A percentile compares a stretch with the other conserved stretches of the same genome.
Evolutionary conservation across 1,284 basidiomycete genomes (phyloP).

Genomic region (Peniophora sp.): DNA sequence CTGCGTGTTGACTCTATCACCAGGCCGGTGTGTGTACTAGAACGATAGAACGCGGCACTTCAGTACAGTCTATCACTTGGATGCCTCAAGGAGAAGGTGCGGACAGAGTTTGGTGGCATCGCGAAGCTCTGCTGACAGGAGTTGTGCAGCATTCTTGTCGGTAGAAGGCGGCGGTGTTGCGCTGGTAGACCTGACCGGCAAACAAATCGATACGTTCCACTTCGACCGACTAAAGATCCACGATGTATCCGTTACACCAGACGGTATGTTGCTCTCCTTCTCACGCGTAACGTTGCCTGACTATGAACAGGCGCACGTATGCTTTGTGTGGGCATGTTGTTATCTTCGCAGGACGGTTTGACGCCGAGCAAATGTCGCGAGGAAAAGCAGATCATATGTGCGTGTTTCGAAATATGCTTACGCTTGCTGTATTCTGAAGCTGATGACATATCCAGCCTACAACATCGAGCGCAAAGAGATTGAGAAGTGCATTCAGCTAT

Average conservation of each 20-base stretch:
- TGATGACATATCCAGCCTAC: conserved; percentile 40
- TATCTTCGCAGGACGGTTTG: conserved; percentile 52
- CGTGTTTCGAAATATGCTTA: conserved; percentile 13
- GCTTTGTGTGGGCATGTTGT: conserved; percentile 63
- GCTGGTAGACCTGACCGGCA: conserved; percentile 30
- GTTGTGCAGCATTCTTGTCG: conserved; percentile 41
- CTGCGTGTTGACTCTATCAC: background rate
- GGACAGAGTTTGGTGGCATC: background rate
- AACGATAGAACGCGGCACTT: conserved; percentile 56
- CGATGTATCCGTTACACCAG: conserved; percentile 67
- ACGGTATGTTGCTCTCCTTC: conserved; percentile 25
- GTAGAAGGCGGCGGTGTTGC: conserved; percentile 45
- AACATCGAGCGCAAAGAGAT: conserved; percentile 55
- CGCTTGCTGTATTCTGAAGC: background rate
- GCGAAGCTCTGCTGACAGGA: background rate
- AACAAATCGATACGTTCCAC: conserved; percentile 45
- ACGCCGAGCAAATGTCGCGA: conserved; percentile 66
- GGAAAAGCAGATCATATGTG: conserved; percentile 72
- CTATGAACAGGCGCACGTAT: conserved; percentile 28
- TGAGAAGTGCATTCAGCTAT: conserved; percentile 49
- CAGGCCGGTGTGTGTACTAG: conserved; percentile 67
- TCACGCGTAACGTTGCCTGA: no score
- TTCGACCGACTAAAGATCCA: conserved; percentile 62
- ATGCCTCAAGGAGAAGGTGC: conserved; percentile 59
- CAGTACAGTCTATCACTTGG: conserved; percentile 67